Percentiles rank a stretch among this genome's conserved stretches.
Evolutionary conservation across 768 basidiomycete species (phyloP).

Genomic region (Mycena crocata): DNA sequence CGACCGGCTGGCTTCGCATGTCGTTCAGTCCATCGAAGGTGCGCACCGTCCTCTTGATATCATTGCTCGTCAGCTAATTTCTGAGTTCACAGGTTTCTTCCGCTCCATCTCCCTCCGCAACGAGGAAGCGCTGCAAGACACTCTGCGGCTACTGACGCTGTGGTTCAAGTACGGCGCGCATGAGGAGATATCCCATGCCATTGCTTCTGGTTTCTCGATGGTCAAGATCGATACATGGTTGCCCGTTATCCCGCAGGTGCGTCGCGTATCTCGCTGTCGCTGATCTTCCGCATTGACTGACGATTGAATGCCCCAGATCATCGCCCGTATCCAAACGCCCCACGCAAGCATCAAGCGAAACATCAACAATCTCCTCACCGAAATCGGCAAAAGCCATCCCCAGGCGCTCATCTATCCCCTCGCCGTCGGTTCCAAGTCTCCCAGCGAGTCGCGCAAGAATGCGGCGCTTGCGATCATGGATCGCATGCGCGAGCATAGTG

Average conservation of each 20-base stretch:
- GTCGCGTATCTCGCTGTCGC: constrained; percentile 25
- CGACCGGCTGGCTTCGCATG: constrained; percentile 80
- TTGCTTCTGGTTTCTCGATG: constrained; percentile 87
- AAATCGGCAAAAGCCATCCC: constrained; percentile 96
- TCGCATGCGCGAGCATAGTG: constrained; percentile 93
- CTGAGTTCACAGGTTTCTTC: constrained; percentile 80
- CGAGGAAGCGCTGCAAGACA: constrained; percentile 94
- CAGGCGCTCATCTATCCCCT: constrained; percentile 97
- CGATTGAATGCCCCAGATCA: constrained; percentile 69
- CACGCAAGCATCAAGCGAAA: constrained; percentile 88
- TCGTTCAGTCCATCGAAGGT: constrained; percentile 92
- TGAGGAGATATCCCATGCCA: constrained; percentile 89
- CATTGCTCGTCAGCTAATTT: neutral
- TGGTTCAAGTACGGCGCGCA: constrained; percentile 99
- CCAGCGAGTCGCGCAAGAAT: constrained; percentile 83
- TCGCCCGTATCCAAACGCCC: constrained; percentile 98
- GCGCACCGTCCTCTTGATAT: constrained; percentile 39
- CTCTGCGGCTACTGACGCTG: constrained; percentile 89
- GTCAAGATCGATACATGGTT: constrained; percentile 99
- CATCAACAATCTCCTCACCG: constrained; percentile 90
- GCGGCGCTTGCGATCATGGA: constrained; percentile 94
- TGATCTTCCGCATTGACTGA: neutral
- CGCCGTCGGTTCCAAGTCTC: constrained; percentile 97
- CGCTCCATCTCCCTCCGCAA: constrained; percentile 91
- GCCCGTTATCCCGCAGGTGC: constrained; percentile 96